phyloP scores from a whole-genome alignment of 2,329 filamentous ascomycete species.

The Penicillium digitatum region DNA sequence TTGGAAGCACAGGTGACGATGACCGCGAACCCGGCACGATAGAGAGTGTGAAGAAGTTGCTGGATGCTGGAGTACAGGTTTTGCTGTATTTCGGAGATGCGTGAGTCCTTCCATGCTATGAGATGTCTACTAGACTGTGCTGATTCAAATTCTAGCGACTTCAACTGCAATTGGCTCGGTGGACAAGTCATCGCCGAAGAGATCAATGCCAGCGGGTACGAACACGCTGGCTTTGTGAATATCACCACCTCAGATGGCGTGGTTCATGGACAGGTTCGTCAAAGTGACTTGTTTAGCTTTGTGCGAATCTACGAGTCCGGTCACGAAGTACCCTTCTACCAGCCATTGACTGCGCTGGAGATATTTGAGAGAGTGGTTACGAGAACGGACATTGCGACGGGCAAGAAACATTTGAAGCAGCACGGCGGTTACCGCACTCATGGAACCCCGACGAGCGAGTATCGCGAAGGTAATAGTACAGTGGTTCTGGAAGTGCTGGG shows the following conservation, averaged over 20 bases:
- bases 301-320: background rate
- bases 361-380: background rate
- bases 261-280: conserved; percentile 1
- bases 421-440: background rate
- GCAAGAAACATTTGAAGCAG: background rate
- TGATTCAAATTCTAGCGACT: background rate
- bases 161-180: conserved; percentile 2
- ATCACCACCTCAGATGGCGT: background rate
- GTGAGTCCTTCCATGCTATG: background rate
- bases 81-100: conserved; percentile 1
- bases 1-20: background rate
- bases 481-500: background rate
- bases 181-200: background rate
- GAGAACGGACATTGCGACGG: conserved; percentile 1
- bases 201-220: background rate
- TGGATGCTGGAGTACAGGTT: background rate
- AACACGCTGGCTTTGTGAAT: background rate
- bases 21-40: background rate
- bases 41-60: background rate
- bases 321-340: background rate
- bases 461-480: background rate
- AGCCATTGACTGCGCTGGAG: background rate
- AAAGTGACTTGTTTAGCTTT: conserved; percentile 1
- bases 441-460: background rate
- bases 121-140: background rate